Evolutionary conservation across 352 stramenopile genomes (phyloP).

Genomic region (Aphanomyces astaci): DNA sequence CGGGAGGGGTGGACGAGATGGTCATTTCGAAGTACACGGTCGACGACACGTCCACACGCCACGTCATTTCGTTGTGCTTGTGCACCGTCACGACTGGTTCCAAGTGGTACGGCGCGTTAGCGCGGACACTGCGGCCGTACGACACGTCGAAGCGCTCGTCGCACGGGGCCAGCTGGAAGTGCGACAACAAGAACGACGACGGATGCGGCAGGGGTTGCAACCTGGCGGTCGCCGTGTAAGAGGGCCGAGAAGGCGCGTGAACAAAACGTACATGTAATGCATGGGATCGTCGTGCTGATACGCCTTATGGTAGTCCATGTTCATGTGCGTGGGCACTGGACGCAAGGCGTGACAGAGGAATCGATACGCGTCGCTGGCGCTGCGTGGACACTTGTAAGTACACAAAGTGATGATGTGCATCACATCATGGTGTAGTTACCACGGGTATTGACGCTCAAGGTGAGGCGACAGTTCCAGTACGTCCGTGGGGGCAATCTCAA

Average conservation of each 20-base stretch:
- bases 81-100: constrained; percentile 27
- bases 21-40: constrained; percentile 72
- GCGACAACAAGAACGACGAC: not conserved
- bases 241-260: no score
- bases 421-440: not conserved
- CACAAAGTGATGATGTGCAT: not conserved
- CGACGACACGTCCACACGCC: constrained; percentile 37
- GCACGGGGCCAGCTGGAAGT: not conserved
- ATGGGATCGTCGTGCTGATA: not conserved
- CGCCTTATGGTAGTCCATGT: not conserved
- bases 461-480: not conserved
- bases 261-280: not conserved
- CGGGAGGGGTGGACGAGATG: constrained; percentile 30
- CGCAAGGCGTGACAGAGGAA: constrained; percentile 16
- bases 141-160: not conserved
- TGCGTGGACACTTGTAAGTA: not conserved
- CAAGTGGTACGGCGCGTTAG: constrained; percentile 58
- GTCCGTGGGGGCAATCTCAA: not conserved
- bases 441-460: not conserved
- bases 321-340: not conserved
- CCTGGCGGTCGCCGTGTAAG: not conserved
- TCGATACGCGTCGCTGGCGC: not conserved
- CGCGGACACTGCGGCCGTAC: constrained; percentile 47
- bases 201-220: not conserved
- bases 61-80: not conserved